These are phyloP conservation scores for Apiotrichum porosum DNA, from an alignment of 1,284 basidiomycete genomes.

Conservation along the genomic window DNA sequence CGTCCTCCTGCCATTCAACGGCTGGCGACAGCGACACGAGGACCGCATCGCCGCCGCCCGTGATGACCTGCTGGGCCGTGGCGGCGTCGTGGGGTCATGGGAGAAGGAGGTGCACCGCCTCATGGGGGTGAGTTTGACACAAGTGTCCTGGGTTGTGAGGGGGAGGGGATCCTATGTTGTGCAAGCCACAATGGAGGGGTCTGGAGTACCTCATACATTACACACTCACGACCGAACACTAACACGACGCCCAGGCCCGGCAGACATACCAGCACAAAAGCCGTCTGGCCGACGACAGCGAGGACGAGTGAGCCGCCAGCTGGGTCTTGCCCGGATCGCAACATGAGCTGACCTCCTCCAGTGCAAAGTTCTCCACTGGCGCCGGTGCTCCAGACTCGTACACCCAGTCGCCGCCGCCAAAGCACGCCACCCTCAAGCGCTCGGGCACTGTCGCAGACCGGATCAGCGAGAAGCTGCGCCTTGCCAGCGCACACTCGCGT, in stretches of 20 bases:
- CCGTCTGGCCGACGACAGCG: constrained; percentile 75
- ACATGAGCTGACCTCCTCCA: constrained; percentile 31
- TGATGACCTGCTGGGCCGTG: constrained; percentile 51
- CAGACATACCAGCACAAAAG: constrained; percentile 70
- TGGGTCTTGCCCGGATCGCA: no score
- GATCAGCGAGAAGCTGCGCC: constrained; percentile 46
- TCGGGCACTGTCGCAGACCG: constrained; percentile 47
- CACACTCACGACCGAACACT: no score
- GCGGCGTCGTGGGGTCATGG: constrained; percentile 63
- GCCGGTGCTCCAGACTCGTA: constrained; percentile 57
- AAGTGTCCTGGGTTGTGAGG: no score
- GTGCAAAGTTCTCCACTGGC: constrained; percentile 75
- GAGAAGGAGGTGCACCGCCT: constrained; percentile 52
- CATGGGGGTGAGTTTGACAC: constrained; percentile 46
- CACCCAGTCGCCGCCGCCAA: constrained; percentile 65
- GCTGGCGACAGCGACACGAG: constrained; percentile 42
- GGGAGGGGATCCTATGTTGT: no score
- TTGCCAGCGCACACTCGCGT: constrained; percentile 22
- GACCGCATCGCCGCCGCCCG: constrained; percentile 33
- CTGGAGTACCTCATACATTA: no score
- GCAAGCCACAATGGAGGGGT: no score
- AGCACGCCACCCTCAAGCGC: constrained; percentile 26
- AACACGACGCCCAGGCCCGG: no score
- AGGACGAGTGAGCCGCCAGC: constrained; percentile 76
- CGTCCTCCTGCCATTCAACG: constrained; percentile 35